Evolutionary conservation across 2,329 filamentous ascomycete species (phyloP), one percentile per base, ranked within the genome.

Genomic region (Cladophialophora chaetospira): DNA sequence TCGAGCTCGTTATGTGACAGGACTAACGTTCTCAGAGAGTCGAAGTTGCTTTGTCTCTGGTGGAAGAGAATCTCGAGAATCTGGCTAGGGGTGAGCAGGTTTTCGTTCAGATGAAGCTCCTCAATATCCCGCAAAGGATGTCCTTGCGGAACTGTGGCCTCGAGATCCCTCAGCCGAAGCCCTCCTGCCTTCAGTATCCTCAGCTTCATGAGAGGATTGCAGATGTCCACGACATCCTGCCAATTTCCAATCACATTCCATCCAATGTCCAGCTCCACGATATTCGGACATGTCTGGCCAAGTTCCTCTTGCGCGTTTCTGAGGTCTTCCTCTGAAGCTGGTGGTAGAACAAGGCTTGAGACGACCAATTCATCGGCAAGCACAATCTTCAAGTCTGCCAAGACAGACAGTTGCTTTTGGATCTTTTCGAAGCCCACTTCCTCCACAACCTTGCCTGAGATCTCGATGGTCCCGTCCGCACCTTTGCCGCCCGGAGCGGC

Each of bases 401-500:
- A 78, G 68, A 88, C 67, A 4, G 91, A 88, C 67, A 95, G 86
- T 72, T 92, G 85, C 63, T 82, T 82, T 40, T 88, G 84, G 64
- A 97, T 90, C 78, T 97, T 97, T 65, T 96, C 91, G 66, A 97
- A 97, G 26, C 94, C 94, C 29, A 97, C 84, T 74, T 97, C 93
- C 74, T 97, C 88, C 4, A 90, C 93, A 15, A 92, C 82, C 73
- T 97, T 97, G 33, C 82, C 79, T 73, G 89, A 75, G 78, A 96
- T 80, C 79, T 87, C 75, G 46, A 83, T 50, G 21, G 53, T 38
- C 5, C 40, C 53, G 3, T 60, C 33, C 40, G 38, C 29, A 3
- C 35, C 36, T 25, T 51, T 19, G 3, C 33, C 26, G 1, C 4
- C 60, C 56, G 33, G 55, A 40, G 53, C 73, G 70, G 52, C 69